Conservation (phyloP, 1,139 yeast genomes). For the Pichia sp. region DNA sequence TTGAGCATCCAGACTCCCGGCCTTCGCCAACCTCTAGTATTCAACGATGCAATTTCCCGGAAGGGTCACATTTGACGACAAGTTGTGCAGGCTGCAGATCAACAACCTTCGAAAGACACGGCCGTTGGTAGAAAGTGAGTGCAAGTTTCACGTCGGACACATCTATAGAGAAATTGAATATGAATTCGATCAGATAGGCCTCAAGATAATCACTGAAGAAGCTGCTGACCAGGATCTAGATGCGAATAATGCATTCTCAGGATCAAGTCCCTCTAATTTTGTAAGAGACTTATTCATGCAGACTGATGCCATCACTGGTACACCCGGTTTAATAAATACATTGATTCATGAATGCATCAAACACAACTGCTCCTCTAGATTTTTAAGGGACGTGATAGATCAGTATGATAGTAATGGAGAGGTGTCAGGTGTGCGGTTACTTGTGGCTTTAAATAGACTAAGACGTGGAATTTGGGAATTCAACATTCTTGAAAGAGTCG, state of each 20-base stretch:
- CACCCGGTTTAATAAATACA: constrained; percentile 7
- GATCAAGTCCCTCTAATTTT: not conserved
- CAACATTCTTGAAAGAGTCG: constrained; percentile 11
- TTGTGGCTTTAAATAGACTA: constrained; percentile 10
- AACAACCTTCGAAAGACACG: constrained; percentile 9
- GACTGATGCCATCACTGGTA: constrained; percentile 4
- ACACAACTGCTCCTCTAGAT: constrained; percentile 11
- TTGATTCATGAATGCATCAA: constrained; percentile 11
- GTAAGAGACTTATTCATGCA: constrained; percentile 3
- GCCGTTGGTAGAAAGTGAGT: constrained; percentile 11
- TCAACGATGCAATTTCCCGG: constrained; percentile 9
- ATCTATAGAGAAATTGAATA: constrained; percentile 8
- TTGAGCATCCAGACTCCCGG: no score
- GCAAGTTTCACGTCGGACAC: constrained; percentile 13
- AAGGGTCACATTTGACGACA: constrained; percentile 5
- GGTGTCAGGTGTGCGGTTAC: constrained; percentile 7
- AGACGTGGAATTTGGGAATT: constrained; percentile 12
- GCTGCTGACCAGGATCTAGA: not conserved
- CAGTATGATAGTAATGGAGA: constrained; percentile 13
- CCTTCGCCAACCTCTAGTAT: no score
- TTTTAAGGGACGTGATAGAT: constrained; percentile 12
- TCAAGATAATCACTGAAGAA: not conserved
- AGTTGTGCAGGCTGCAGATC: constrained; percentile 9
- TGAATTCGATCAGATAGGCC: constrained; percentile 7
- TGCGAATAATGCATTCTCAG: no score